Percentiles rank a stretch among this genome's conserved stretches.
Evolutionary conservation across 2,329 filamentous ascomycete species (phyloP).

Genomic region (Aspergillus tanneri): DNA sequence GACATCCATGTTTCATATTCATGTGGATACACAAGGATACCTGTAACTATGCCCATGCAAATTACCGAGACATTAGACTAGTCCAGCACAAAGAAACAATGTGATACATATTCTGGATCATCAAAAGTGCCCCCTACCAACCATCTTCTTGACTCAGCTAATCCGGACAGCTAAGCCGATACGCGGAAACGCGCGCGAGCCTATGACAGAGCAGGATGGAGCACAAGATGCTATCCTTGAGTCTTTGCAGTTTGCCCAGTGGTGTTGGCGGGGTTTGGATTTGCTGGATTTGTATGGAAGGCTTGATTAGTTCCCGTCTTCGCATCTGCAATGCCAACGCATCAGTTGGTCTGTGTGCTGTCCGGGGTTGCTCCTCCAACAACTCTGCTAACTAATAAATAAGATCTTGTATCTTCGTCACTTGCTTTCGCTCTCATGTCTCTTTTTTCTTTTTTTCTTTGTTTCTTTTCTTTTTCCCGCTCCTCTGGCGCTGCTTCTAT

Average conservation of each 20-base stretch:
- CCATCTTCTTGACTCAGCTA: neutral
- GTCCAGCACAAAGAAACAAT: too few species aligned
- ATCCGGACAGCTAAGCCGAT: slow-evolving; percentile 4
- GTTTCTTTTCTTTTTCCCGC: neutral
- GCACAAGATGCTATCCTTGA: slow-evolving; percentile 1
- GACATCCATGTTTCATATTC: too few species aligned
- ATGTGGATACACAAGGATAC: too few species aligned
- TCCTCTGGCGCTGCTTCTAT: neutral
- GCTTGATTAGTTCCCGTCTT: slow-evolving; percentile 27
- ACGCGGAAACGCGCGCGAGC: slow-evolving; percentile 3
- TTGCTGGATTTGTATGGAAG: slow-evolving; percentile 17
- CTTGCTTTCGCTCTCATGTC: neutral
- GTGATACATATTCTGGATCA: neutral
- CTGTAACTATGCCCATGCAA: too few species aligned
- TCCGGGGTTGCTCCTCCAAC: slow-evolving; percentile 8
- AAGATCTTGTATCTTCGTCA: slow-evolving; percentile 8
- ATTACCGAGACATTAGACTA: too few species aligned
- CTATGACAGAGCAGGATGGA: slow-evolving; percentile 10
- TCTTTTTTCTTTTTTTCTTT: neutral
- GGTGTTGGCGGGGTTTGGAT: slow-evolving; percentile 19
- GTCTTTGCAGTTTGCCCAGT: slow-evolving; percentile 8
- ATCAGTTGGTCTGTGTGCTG: slow-evolving; percentile 32
- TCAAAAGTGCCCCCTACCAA: too few species aligned
- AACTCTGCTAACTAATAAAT: slow-evolving; percentile 18
- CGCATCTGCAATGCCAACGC: slow-evolving; percentile 32